phyloP scores from a whole-genome alignment of 1,284 basidiomycete genomes.

The Ganoderma lingzhi region DNA sequence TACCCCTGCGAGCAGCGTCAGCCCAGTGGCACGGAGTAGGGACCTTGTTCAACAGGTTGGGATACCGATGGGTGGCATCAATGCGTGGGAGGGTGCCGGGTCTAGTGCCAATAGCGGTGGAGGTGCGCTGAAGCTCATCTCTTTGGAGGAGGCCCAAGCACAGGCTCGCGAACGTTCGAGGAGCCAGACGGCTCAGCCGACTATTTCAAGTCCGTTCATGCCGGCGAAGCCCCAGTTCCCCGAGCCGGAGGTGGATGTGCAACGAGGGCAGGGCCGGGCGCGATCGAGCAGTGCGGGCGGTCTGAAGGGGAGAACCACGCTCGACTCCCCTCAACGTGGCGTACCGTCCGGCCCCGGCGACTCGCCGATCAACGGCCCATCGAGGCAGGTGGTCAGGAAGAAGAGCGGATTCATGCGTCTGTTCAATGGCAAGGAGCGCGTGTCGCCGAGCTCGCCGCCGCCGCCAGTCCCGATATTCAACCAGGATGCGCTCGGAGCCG shows the following conservation, averaged over 20 bases:
- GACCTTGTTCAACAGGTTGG: slow-evolving; percentile 43
- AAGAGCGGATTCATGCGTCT: slow-evolving; percentile 85
- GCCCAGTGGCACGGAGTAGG: slow-evolving; percentile 35
- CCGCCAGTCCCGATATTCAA: slow-evolving; percentile 64
- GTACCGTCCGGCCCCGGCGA: slow-evolving; percentile 46
- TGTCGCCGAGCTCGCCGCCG: slow-evolving; percentile 43
- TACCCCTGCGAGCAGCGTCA: slow-evolving; percentile 13
- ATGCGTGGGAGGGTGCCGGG: slow-evolving; percentile 55
- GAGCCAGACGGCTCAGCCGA: slow-evolving; percentile 52
- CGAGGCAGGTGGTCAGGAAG: slow-evolving; percentile 44
- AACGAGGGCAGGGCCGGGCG: slow-evolving; percentile 29
- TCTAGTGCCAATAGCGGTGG: slow-evolving; percentile 34
- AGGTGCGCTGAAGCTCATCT: slow-evolving; percentile 69
- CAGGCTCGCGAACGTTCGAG: slow-evolving; percentile 61
- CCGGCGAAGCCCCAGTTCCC: slow-evolving; percentile 20
- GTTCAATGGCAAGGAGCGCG: slow-evolving; percentile 64
- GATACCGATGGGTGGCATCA: slow-evolving; percentile 45
- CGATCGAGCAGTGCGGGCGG: slow-evolving; percentile 69
- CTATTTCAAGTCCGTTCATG: slow-evolving; percentile 38
- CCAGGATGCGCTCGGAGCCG: slow-evolving; percentile 40
- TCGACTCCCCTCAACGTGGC: slow-evolving; percentile 49
- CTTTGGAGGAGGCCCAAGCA: slow-evolving; percentile 78
- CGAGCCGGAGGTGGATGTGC: slow-evolving; percentile 25
- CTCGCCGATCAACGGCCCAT: slow-evolving; percentile 54
- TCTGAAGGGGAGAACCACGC: slow-evolving; percentile 52